Conservation (phyloP, 306 rosid genomes). For the Cotoneaster glaucophyllus region DNA sequence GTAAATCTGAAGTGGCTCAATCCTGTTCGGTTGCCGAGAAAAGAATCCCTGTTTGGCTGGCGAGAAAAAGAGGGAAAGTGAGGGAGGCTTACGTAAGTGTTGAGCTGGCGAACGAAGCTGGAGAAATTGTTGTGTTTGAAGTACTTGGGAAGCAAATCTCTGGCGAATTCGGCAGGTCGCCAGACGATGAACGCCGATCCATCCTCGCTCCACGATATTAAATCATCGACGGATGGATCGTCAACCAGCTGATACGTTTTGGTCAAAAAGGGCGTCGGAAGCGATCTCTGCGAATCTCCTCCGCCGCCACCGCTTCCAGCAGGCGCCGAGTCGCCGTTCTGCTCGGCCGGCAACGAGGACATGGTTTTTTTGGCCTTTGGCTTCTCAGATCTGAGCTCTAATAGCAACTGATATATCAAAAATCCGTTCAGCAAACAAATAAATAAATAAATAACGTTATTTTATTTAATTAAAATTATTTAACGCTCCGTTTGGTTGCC, state of each 20-base stretch:
- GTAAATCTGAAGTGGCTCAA: neutral
- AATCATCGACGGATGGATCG: constrained; percentile 69
- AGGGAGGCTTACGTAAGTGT: constrained; percentile 59
- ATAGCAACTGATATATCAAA: neutral
- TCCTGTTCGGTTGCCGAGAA: neutral
- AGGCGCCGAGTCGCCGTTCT: constrained; percentile 55
- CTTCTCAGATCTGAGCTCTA: constrained; percentile 43
- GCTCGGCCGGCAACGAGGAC: constrained; percentile 68
- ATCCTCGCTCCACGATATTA: constrained; percentile 88
- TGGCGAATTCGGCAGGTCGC: constrained; percentile 94
- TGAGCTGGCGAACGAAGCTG: constrained; percentile 95
- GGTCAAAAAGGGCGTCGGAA: constrained; percentile 87
- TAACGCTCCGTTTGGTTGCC: neutral
- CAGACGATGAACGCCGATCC: constrained; percentile 82
- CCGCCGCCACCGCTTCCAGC: neutral
- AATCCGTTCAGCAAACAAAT: neutral
- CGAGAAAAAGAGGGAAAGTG: neutral
- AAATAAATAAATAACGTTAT: neutral
- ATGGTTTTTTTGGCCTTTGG: constrained; percentile 11
- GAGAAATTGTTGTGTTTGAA: constrained; percentile 94
- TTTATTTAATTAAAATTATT: neutral
- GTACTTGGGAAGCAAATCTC: constrained; percentile 89
- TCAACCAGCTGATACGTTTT: constrained; percentile 84
- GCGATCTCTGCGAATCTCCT: constrained; percentile 62
- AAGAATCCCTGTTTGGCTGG: neutral